phyloP scores from a whole-genome alignment of 2,329 filamentous ascomycete species.

The Arthrocladium fulminans region DNA sequence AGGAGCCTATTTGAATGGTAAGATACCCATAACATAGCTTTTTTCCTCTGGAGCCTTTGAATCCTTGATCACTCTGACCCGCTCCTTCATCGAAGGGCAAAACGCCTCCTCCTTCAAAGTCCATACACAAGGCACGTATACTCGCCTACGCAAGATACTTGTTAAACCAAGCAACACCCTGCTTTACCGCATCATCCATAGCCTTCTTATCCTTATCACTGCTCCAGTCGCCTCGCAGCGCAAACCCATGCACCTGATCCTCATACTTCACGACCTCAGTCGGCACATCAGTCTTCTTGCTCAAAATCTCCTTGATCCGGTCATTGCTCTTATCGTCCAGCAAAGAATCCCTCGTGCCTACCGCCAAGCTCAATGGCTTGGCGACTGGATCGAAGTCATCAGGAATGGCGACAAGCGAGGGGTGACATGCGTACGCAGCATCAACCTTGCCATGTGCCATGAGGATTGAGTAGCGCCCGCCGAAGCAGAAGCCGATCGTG shows the following conservation, averaged over 20 bases:
- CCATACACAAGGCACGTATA: no score
- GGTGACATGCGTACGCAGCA: conserved; percentile 36
- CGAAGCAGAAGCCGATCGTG: conserved; percentile 43
- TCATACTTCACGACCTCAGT: conserved; percentile 36
- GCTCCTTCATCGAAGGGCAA: no score
- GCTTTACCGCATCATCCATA: conserved; percentile 38
- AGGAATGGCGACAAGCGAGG: conserved; percentile 34
- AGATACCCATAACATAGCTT: no score
- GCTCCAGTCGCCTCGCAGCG: conserved; percentile 31
- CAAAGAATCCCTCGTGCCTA: conserved; percentile 37
- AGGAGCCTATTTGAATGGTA: no score
- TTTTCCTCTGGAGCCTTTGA: no score
- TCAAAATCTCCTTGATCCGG: conserved; percentile 34
- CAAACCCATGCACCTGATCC: conserved; percentile 39
- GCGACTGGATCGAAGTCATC: conserved; percentile 34
- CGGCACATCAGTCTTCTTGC: conserved; percentile 30
- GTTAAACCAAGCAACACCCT: conserved; percentile 34
- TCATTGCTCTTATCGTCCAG: conserved; percentile 31
- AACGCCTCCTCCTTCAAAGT: no score
- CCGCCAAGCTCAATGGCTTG: conserved; percentile 34
- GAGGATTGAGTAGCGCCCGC: conserved; percentile 34
- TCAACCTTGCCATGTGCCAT: conserved; percentile 30
- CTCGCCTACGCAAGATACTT: conserved; percentile 27
- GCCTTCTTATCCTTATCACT: conserved; percentile 39
- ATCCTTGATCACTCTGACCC: no score